phyloP scores from a whole-genome alignment of 1,139 yeast genomes.

The Eremothecium cymbalariae region DNA sequence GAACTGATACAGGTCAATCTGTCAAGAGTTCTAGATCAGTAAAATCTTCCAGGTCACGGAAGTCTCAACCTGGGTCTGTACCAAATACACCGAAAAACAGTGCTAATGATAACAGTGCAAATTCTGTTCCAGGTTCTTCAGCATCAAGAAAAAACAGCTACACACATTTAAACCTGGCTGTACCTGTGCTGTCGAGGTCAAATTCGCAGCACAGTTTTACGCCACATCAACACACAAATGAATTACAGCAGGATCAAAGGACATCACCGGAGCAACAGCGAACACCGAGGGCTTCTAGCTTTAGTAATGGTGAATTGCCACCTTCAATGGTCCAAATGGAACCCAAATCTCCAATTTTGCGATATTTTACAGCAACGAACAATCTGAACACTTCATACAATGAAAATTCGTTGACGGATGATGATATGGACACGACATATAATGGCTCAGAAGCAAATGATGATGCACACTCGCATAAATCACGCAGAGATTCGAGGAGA shows the following conservation, averaged over 20 bases:
- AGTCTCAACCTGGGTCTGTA: slow-evolving; percentile 12
- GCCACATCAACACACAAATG: slow-evolving; percentile 6
- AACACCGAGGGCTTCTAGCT: slow-evolving; percentile 9
- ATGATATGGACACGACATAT: slow-evolving; percentile 17
- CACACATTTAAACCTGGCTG: slow-evolving; percentile 11
- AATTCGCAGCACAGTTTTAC: slow-evolving; percentile 6
- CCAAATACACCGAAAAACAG: slow-evolving; percentile 10
- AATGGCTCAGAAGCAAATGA: slow-evolving; percentile 10
- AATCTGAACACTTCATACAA: slow-evolving; percentile 22
- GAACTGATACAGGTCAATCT: slow-evolving; percentile 18
- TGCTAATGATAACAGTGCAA: slow-evolving; percentile 4
- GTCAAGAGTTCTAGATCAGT: slow-evolving; percentile 34
- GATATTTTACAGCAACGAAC: slow-evolving; percentile 28
- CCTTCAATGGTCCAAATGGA: slow-evolving; percentile 62
- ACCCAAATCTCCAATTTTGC: slow-evolving; percentile 61
- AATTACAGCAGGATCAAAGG: slow-evolving; percentile 8
- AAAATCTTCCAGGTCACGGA: slow-evolving; percentile 16
- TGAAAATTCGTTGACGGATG: slow-evolving; percentile 30
- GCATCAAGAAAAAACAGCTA: slow-evolving; percentile 10
- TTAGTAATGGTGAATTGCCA: slow-evolving; percentile 37
- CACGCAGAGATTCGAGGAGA: slow-evolving; percentile 8
- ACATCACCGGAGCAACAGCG: slow-evolving; percentile 6
- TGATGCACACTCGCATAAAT: slow-evolving; percentile 11
- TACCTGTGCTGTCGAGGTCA: slow-evolving; percentile 8
- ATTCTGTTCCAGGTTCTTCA: slow-evolving; percentile 8